Percentiles rank a stretch among this genome's conserved stretches.
phyloP scores from a whole-genome alignment of 1,284 basidiomycete species.

The Ceratobasidium sp. region DNA sequence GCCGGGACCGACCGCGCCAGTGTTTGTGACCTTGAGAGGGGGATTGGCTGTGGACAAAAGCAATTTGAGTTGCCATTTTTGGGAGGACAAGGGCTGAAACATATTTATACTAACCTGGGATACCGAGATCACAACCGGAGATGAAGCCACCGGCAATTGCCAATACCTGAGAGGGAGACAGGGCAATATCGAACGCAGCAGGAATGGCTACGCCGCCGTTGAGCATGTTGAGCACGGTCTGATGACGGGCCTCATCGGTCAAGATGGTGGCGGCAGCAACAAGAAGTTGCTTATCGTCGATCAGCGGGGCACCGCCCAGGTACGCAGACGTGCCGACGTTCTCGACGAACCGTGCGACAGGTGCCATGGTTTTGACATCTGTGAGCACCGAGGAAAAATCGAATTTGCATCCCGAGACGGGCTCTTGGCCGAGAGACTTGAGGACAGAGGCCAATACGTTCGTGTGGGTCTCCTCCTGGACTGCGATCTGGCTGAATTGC shows the following conservation, averaged over 20 bases:
- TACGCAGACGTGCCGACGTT: constrained; percentile 77
- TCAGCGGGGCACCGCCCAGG: constrained; percentile 75
- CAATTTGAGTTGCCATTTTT: constrained; percentile 23
- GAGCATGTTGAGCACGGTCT: constrained; percentile 77
- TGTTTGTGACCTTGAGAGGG: constrained; percentile 71
- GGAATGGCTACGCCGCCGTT: constrained; percentile 70
- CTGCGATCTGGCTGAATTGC: constrained; percentile 67
- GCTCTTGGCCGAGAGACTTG: constrained; percentile 62
- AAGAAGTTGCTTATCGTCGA: constrained; percentile 71
- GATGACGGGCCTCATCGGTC: constrained; percentile 84
- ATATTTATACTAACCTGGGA: constrained; percentile 60
- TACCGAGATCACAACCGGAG: constrained; percentile 72
- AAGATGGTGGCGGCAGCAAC: constrained; percentile 79
- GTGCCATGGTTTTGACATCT: constrained; percentile 76
- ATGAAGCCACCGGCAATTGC: constrained; percentile 79
- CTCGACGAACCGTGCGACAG: constrained; percentile 82
- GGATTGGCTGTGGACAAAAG: constrained; percentile 62
- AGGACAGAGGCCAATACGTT: constrained; percentile 61
- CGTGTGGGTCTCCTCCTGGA: constrained; percentile 73
- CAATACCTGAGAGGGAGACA: constrained; percentile 75
- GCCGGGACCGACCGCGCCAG: constrained; percentile 63
- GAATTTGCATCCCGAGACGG: constrained; percentile 72
- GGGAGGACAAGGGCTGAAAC: constrained; percentile 18
- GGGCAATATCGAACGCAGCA: constrained; percentile 73
- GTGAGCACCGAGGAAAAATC: constrained; percentile 72